Percentiles rank a stretch among this genome's conserved stretches.
Evolutionary conservation across 1,284 basidiomycete genomes (phyloP).

Genomic region (Moesziomyces globuligerus): DNA sequence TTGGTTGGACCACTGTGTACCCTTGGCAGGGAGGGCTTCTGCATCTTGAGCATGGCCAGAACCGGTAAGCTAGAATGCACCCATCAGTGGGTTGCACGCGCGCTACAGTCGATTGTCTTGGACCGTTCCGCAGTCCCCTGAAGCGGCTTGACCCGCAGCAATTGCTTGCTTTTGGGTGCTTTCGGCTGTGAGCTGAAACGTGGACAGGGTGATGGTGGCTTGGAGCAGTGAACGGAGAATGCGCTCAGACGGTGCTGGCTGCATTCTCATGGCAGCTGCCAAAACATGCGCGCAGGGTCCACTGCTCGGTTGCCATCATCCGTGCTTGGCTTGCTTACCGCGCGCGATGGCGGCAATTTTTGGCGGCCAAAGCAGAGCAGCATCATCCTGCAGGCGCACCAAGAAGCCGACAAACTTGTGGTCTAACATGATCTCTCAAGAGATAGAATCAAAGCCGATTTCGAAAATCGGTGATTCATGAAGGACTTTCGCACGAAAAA

Average conservation of each 20-base stretch:
- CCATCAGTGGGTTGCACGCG: background rate
- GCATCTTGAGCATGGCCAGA: constrained; percentile 24
- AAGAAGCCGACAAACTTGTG: background rate
- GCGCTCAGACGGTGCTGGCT: no score
- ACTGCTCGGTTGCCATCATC: background rate
- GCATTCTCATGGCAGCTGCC: no score
- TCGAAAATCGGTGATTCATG: constrained; percentile 3
- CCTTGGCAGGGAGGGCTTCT: constrained; percentile 20
- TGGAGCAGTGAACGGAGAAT: no score
- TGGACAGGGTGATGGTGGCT: no score
- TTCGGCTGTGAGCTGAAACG: no score
- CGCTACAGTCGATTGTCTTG: no score
- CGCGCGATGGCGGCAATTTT: background rate
- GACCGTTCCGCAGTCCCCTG: no score
- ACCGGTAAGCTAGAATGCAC: background rate
- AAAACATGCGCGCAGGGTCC: background rate
- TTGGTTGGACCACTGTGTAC: constrained; percentile 24
- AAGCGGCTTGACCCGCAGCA: no score
- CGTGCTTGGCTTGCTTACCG: background rate
- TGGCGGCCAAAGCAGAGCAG: constrained; percentile 5
- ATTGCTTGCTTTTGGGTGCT: no score
- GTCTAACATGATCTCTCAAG: background rate
- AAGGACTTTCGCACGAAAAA: constrained; percentile 18
- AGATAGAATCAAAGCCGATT: no score
- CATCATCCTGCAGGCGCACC: constrained; percentile 31